phyloP scores from a whole-genome alignment of 176 grass and related monocot genomes.

The barley (Hordeum vulgare) region DNA sequence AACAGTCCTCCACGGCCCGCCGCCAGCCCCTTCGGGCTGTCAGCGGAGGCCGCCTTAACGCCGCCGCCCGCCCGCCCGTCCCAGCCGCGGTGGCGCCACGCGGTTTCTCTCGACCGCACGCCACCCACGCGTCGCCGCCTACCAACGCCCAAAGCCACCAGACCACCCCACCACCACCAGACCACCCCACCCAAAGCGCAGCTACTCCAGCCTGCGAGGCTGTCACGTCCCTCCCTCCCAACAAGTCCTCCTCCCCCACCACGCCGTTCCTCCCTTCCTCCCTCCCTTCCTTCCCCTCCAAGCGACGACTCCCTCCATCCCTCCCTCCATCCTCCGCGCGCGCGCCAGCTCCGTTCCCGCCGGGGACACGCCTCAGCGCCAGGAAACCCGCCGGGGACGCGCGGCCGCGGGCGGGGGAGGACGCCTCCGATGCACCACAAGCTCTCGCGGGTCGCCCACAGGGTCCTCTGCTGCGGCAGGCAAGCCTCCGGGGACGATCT shows the following conservation, averaged over 20 bases:
- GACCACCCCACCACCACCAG: not conserved
- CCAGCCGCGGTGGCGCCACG: not conserved
- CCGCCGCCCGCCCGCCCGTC: not conserved
- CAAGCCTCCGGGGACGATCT: conserved; percentile 32
- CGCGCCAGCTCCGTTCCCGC: not conserved
- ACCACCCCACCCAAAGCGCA: not conserved
- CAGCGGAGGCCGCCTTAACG: not conserved
- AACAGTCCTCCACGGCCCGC: not conserved
- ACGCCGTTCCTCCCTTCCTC: not conserved
- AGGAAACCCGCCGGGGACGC: not conserved
- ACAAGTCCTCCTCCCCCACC: not conserved
- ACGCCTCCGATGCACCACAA: conserved; percentile 41
- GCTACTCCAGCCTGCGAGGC: not conserved
- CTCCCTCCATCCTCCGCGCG: not conserved
- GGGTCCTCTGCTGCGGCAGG: conserved; percentile 50
- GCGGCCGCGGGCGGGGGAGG: not conserved
- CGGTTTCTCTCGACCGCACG: not conserved
- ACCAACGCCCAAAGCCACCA: not conserved
- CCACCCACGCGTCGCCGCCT: not conserved
- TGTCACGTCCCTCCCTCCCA: not conserved
- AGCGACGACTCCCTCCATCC: not conserved
- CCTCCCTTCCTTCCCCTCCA: not conserved
- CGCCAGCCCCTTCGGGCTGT: not conserved
- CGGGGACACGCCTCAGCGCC: no score
- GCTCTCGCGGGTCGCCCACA: conserved; percentile 41